Evolutionary conservation across 257 asterid genomes (phyloP).

Genomic region (Eucommia ulmoides): DNA sequence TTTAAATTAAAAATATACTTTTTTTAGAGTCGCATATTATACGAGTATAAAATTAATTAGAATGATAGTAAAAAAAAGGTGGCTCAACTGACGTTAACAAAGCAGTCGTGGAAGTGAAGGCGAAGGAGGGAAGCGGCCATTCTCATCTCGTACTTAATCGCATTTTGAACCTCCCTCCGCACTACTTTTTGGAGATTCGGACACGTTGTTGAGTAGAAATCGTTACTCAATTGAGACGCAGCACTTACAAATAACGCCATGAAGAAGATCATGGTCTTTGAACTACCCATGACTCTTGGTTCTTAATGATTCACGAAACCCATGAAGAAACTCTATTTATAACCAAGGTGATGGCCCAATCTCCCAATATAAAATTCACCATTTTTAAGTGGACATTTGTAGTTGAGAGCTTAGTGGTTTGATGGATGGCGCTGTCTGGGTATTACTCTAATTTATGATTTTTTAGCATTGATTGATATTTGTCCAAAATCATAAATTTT

Average conservation of each 20-base stretch:
- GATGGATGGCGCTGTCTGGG: slow-evolving; percentile 21
- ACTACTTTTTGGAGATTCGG: slow-evolving; percentile 36
- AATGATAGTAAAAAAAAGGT: too few species aligned
- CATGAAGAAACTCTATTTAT: slow-evolving; percentile 7
- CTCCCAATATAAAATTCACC: background rate
- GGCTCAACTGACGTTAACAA: slow-evolving; percentile 47
- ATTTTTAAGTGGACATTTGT: background rate
- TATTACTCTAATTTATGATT: too few species aligned
- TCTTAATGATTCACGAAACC: slow-evolving; percentile 15
- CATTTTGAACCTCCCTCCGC: slow-evolving; percentile 43
- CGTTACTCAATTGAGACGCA: slow-evolving; percentile 38
- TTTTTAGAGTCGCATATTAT: background rate
- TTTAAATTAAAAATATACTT: background rate
- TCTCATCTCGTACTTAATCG: slow-evolving; percentile 56
- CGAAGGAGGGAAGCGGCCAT: too few species aligned
- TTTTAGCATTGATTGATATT: background rate
- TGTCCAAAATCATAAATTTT: background rate
- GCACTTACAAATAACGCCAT: slow-evolving; percentile 26
- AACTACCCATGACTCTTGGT: slow-evolving; percentile 12
- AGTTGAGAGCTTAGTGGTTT: slow-evolving; percentile 2
- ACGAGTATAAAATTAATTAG: too few species aligned
- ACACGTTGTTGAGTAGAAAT: slow-evolving; percentile 45
- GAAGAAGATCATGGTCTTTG: slow-evolving; percentile 2
- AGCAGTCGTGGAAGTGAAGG: too few species aligned
- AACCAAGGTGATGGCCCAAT: slow-evolving; percentile 1